Base-by-base conservation (phyloP, 306 rosid genomes). In the Trifolium subterraneum region DNA sequence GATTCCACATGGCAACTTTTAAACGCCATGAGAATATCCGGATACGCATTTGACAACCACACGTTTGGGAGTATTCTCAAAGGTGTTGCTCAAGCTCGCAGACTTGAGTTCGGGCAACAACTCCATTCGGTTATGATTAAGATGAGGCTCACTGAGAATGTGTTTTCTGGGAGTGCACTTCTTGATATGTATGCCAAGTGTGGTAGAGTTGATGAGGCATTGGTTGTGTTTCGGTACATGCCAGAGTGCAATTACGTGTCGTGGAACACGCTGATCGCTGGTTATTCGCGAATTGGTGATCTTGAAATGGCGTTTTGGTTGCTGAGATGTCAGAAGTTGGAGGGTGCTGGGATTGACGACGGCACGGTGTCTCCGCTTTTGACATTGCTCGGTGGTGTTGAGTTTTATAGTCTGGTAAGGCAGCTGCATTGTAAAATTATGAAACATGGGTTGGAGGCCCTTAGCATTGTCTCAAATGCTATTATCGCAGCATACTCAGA, bases 161-260 rank as follows among this genome's bases (percentile, higher is more conserved):
- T 93, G 35, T 88, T 86, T 62, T 81, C 87, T 0, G 88, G 88
- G 9, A 89, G 96, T 82, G 89, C 96, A 8, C 96, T 90, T 60
- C 44, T 89, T 81, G 98, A 93, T 56, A 89, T 93, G 98, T 90
- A 89, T 84, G 90, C 93, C 7, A 93, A 93, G 81, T 89, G 98
- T 77, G 85, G 79, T 68, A 87, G 86, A 58, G 79, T 84, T 81
- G 93, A 81, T 76, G 92, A 90, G 19, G 98, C 93, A 0, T 73
- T 19, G 64, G 29, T 55, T 61, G 86, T 86, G 35, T 86, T 93
- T 31, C 16, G 48, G 29, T 48, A 35, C 41, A 80, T 93, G 82
- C 90, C 87, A 0, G 84, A 84, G 38, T 83, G 76, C 10, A 90
- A 88, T 44, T 52, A 75, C 7, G 89, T 89, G 10, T 86, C 96